Evolutionary conservation across 306 rosid species (phyloP).

Genomic region (Trifolium dubium): DNA sequence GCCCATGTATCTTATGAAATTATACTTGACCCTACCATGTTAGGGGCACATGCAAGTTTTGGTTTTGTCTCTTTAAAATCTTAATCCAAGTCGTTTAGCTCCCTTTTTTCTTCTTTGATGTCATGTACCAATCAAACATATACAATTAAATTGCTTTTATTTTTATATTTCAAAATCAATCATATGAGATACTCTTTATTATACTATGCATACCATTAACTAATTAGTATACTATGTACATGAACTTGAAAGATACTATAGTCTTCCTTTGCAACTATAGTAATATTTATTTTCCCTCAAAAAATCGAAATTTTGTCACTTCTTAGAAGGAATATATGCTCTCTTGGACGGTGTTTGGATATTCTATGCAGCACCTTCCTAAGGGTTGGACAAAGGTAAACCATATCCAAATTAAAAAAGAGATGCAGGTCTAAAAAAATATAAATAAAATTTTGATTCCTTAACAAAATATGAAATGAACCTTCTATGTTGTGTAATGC

Average conservation of each 20-base stretch:
- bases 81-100: constrained; percentile 28
- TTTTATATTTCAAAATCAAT: constrained; percentile 30
- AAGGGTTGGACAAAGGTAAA: background rate
- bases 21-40: constrained; percentile 51
- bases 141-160: background rate
- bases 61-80: constrained; percentile 42
- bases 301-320: constrained; percentile 40
- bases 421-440: background rate
- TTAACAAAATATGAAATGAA: constrained; percentile 22
- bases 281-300: constrained; percentile 19
- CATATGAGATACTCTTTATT: constrained; percentile 2
- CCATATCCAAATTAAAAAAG: constrained; percentile 35
- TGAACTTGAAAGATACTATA: constrained; percentile 46
- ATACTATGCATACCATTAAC: constrained; percentile 15
- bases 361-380: constrained; percentile 23
- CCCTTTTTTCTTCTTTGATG: constrained; percentile 14
- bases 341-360: constrained; percentile 35
- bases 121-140: constrained; percentile 36
- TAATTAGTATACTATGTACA: constrained; percentile 26
- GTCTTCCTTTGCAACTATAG: constrained; percentile 8
- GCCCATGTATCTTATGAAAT: constrained; percentile 33
- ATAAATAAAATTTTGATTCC: constrained; percentile 8
- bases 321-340: constrained; percentile 34
- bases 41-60: constrained; percentile 48
- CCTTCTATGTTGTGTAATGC: constrained; percentile 31